phyloP scores from a whole-genome alignment of 768 basidiomycete genomes.

The Phanerochaete carnosa region DNA sequence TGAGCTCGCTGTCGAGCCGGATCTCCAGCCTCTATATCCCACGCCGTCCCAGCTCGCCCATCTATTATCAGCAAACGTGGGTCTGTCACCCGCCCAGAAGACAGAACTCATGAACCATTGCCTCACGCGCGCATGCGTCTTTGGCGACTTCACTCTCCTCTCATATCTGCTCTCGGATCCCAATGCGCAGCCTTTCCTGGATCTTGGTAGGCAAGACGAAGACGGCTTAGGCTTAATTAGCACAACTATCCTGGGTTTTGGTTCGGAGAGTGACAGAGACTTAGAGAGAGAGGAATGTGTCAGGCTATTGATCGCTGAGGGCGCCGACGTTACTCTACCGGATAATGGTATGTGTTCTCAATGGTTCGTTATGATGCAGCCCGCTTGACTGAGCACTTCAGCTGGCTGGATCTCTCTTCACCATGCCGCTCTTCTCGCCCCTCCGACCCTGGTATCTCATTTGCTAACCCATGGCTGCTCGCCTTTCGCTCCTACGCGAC shows the following conservation, averaged over 20 bases:
- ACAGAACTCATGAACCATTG: slow-evolving; percentile 70
- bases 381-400: slow-evolving; percentile 26
- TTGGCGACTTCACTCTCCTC: slow-evolving; percentile 70
- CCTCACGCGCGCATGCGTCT: slow-evolving; percentile 70
- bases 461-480: slow-evolving; percentile 92
- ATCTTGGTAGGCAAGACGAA: slow-evolving; percentile 73
- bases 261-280: slow-evolving; percentile 76
- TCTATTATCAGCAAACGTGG: slow-evolving; percentile 64
- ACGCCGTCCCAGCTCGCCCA: slow-evolving; percentile 57
- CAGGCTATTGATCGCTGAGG: slow-evolving; percentile 72
- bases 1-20: slow-evolving; percentile 72
- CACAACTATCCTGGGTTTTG: slow-evolving; percentile 76
- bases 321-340: slow-evolving; percentile 56
- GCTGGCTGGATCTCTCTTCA: slow-evolving; percentile 96
- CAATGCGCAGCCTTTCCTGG: slow-evolving; percentile 62
- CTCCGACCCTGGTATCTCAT: slow-evolving; percentile 88
- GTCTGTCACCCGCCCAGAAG: slow-evolving; percentile 66
- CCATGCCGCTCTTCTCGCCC: slow-evolving; percentile 83
- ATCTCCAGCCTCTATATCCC: slow-evolving; percentile 78
- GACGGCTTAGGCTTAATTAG: slow-evolving; percentile 83
- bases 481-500: slow-evolving; percentile 69
- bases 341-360: slow-evolving; percentile 60
- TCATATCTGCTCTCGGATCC: slow-evolving; percentile 70
- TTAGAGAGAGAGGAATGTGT: slow-evolving; percentile 92
- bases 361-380: neutral